Conservation (phyloP, 805 yeast species). For the Ogataea trehaloabstinens region DNA sequence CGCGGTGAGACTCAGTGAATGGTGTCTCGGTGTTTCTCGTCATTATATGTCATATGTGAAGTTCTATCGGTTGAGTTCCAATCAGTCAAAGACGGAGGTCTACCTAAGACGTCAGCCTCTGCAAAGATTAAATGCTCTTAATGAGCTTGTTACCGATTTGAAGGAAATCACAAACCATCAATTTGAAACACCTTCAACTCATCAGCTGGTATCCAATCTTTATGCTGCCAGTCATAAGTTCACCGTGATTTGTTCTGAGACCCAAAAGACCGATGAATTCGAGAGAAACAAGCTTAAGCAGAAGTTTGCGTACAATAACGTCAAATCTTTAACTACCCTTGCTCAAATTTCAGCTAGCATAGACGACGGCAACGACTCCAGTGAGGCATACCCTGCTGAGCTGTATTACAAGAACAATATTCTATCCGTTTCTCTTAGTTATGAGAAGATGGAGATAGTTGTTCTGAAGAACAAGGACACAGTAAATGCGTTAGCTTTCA, state of each 20-base stretch:
- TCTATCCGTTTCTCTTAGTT: constrained; percentile 21
- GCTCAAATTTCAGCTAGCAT: constrained; percentile 21
- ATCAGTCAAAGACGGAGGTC: constrained; percentile 27
- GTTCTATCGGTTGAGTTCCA: constrained; percentile 20
- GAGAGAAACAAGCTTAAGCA: constrained; percentile 20
- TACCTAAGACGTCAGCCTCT: constrained; percentile 31
- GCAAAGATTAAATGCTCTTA: constrained; percentile 27
- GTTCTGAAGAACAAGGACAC: constrained; percentile 12
- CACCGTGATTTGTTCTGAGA: constrained; percentile 13
- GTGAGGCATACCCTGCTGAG: constrained; percentile 15
- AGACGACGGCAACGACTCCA: constrained; percentile 6
- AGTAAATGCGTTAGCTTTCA: constrained; percentile 23
- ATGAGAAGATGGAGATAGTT: constrained; percentile 17
- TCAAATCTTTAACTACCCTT: constrained; percentile 24
- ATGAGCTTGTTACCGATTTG: constrained; percentile 20
- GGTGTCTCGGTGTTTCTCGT: constrained; percentile 22
- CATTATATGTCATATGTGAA: constrained; percentile 23
- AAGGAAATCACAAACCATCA: constrained; percentile 20
- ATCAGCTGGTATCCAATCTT: constrained; percentile 23
- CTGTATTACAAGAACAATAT: constrained; percentile 26
- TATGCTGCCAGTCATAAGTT: constrained; percentile 23
- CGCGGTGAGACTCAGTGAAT: constrained; percentile 20
- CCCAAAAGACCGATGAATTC: constrained; percentile 22
- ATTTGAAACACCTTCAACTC: constrained; percentile 17
- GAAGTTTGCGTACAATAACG: constrained; percentile 17